A percentile compares a stretch with the other conserved stretches of the same genome.
These are phyloP conservation scores for Lasiodiplodia hormozganensis DNA, from an alignment of 2,329 filamentous ascomycete genomes.

Conservation along the genomic window DNA sequence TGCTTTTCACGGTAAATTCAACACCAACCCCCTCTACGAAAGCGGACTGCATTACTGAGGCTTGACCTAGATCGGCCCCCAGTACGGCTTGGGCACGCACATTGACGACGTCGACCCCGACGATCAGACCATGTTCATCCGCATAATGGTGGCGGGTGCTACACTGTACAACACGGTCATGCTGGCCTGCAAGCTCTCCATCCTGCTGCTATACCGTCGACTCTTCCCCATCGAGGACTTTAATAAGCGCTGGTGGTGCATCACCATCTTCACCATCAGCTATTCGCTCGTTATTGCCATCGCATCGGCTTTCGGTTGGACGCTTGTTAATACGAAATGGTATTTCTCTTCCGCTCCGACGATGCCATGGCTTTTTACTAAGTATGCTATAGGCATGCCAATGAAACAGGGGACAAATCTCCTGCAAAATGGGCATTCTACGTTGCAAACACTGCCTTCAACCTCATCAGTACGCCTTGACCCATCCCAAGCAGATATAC, in stretches of 20 bases:
- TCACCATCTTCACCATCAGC: constrained; percentile 10
- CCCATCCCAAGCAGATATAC: too few species aligned
- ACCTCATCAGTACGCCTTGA: constrained; percentile 10
- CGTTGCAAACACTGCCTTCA: constrained; percentile 13
- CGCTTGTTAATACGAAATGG: constrained; percentile 1
- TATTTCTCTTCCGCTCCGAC: neutral
- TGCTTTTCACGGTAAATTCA: constrained; percentile 11
- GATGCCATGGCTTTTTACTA: neutral
- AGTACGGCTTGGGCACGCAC: constrained; percentile 15
- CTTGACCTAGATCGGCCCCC: neutral
- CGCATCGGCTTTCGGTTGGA: constrained; percentile 5
- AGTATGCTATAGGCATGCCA: neutral
- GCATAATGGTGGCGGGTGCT: neutral
- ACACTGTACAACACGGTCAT: constrained; percentile 30
- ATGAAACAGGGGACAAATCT: neutral
- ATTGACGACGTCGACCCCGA: constrained; percentile 11
- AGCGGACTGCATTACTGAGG: neutral
- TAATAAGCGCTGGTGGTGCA: constrained; percentile 10
- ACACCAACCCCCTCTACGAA: neutral
- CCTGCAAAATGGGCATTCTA: constrained; percentile 1
- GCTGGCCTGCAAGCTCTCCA: constrained; percentile 30
- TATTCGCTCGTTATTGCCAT: constrained; percentile 17
- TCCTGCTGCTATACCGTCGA: constrained; percentile 29
- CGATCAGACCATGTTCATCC: neutral
- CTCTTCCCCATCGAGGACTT: constrained; percentile 26